Conservation (phyloP, 768 basidiomycete genomes). For the Cyathus striatus region DNA sequence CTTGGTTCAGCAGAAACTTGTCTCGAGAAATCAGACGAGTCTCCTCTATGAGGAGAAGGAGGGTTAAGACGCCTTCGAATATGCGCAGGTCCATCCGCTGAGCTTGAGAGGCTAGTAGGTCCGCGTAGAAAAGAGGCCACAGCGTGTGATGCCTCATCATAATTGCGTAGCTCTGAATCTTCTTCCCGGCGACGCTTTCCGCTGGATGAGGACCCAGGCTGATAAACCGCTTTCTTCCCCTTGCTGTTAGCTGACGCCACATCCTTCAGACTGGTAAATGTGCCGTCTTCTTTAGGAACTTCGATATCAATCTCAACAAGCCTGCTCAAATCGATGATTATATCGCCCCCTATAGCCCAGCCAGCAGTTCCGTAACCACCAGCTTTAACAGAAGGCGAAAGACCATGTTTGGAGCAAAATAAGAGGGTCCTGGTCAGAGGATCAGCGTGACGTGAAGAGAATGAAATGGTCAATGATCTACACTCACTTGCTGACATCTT, state of each 20-base stretch:
- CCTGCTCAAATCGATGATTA: constrained; percentile 76
- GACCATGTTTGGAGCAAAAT: constrained; percentile 66
- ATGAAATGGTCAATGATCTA: background rate
- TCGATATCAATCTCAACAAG: constrained; percentile 69
- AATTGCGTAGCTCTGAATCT: constrained; percentile 44
- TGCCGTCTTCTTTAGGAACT: constrained; percentile 42
- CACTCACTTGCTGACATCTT: constrained; percentile 79
- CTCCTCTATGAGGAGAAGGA: constrained; percentile 2
- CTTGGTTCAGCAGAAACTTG: constrained; percentile 12
- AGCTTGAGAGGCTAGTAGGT: constrained; percentile 16
- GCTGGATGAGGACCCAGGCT: constrained; percentile 10
- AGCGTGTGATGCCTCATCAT: constrained; percentile 48
- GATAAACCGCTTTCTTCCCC: constrained; percentile 37
- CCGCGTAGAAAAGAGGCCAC: constrained; percentile 49
- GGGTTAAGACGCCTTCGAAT: constrained; percentile 28
- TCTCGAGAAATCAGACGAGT: constrained; percentile 7
- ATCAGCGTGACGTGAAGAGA: constrained; percentile 1
- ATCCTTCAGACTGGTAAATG: constrained; percentile 58
- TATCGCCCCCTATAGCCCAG: constrained; percentile 82
- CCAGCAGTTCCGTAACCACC: constrained; percentile 92
- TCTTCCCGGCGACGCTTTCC: constrained; percentile 57
- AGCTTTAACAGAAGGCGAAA: constrained; percentile 80
- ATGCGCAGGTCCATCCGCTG: constrained; percentile 25
- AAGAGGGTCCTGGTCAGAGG: constrained; percentile 45
- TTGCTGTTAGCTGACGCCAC: constrained; percentile 48